Percentiles rank a stretch among this genome's conserved stretches.
Conservation (phyloP, 257 asterid species). For the Solanum arcanum region DNA sequence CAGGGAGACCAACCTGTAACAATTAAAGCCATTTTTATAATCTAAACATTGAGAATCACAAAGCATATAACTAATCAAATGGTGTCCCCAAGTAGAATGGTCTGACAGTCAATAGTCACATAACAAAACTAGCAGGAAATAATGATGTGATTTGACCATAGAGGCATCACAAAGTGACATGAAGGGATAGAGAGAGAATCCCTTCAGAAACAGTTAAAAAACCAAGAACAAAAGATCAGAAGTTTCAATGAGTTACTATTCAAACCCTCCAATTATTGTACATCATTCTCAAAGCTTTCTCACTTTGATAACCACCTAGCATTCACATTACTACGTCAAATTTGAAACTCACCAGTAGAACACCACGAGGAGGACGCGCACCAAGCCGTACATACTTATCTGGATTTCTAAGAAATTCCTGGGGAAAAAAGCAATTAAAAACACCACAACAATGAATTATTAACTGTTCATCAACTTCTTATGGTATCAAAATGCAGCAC, state of each 20-base stretch:
- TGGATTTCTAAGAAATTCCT: constrained; percentile 97
- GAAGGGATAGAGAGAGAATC: background rate
- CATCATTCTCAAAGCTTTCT: background rate
- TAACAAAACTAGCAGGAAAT: background rate
- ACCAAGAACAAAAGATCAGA: background rate
- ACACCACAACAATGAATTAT: background rate
- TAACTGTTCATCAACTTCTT: background rate
- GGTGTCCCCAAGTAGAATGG: background rate
- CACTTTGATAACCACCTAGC: background rate
- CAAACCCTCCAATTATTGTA: background rate
- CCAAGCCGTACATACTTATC: constrained; percentile 82
- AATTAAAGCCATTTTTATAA: constrained; percentile 9
- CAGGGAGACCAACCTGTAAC: constrained; percentile 91
- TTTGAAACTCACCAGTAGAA: constrained; percentile 73
- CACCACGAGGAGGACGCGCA: constrained; percentile 99
- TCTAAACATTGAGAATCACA: background rate
- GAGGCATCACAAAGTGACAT: background rate
- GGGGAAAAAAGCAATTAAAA: constrained; percentile 14
- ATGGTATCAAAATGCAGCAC: background rate
- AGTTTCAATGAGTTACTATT: background rate
- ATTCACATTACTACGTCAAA: background rate
- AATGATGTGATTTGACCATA: background rate
- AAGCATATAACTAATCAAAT: background rate
- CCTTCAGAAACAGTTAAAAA: background rate
- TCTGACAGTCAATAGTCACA: background rate